Evolutionary conservation across 345 rosid species (phyloP).

Genomic region (Limnanthes douglasii): DNA sequence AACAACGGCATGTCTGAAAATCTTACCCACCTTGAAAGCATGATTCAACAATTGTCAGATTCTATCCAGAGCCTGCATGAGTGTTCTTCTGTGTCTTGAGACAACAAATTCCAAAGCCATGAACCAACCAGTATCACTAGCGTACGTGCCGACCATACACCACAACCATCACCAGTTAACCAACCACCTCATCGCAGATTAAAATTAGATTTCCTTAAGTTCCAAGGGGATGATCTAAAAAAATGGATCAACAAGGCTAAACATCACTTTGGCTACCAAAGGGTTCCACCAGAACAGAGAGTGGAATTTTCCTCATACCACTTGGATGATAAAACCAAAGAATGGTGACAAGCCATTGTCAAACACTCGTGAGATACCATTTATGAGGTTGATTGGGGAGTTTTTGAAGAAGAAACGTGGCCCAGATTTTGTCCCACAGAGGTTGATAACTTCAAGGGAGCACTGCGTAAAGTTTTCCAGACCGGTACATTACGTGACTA

Average conservation of each 20-base stretch:
- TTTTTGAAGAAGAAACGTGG: not conserved
- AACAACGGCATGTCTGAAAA: too few relatives aligned
- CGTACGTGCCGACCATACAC: not conserved
- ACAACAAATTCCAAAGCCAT: too few relatives aligned
- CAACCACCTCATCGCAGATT: not conserved
- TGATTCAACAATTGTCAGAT: too few relatives aligned
- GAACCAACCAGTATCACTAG: not conserved
- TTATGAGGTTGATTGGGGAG: not conserved
- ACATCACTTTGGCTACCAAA: not conserved
- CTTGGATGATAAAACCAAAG: not conserved
- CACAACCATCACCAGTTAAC: not conserved
- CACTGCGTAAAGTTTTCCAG: not conserved
- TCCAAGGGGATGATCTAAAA: not conserved
- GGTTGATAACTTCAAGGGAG: not conserved
- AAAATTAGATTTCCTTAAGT: not conserved
- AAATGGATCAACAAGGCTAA: not conserved
- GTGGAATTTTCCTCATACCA: not conserved
- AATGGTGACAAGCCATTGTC: not conserved
- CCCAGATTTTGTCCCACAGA: not conserved
- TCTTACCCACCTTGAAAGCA: too few relatives aligned
- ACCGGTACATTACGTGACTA: not conserved
- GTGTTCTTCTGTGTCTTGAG: too few relatives aligned
- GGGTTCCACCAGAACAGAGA: not conserved
- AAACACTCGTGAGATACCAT: not conserved
- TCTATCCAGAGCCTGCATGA: too few relatives aligned